Percentiles rank a stretch among this genome's conserved stretches.
phyloP scores from a whole-genome alignment of 192 early-diverging fungal genomes.

The Coemansia sp. region DNA sequence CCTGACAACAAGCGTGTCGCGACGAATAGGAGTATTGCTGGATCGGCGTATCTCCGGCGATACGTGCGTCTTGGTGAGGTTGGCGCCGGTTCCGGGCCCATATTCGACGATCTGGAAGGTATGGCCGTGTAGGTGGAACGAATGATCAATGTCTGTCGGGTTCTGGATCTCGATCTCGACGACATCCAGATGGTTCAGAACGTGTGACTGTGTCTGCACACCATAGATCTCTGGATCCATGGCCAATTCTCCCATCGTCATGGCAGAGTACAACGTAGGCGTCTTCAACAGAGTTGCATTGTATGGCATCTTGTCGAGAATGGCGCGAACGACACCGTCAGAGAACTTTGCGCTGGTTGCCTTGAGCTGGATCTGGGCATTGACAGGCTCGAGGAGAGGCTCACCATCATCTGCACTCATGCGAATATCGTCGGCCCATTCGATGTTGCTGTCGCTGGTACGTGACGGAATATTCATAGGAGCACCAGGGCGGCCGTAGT shows the following conservation, averaged over 20 bases:
- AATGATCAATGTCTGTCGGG: constrained; percentile 7
- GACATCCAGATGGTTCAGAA: constrained; percentile 61
- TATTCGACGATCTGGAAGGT: constrained; percentile 21
- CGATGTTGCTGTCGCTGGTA: not conserved
- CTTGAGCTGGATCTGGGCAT: constrained; percentile 12
- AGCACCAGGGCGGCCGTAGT: constrained; percentile 15
- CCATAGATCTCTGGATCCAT: constrained; percentile 60
- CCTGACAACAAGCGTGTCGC: constrained; percentile 71
- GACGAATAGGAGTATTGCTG: constrained; percentile 32
- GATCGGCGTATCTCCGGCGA: constrained; percentile 28
- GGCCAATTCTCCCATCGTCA: constrained; percentile 56
- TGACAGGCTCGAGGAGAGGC: constrained; percentile 21
- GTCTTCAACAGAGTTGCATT: constrained; percentile 48
- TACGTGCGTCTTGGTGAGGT: not conserved
- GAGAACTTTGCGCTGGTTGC: not conserved
- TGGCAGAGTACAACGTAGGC: constrained; percentile 63
- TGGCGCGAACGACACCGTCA: not conserved
- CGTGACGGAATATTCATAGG: not conserved
- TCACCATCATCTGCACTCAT: constrained; percentile 6
- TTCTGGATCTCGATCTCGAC: constrained; percentile 44
- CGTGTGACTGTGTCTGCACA: constrained; percentile 56
- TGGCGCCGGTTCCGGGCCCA: not conserved
- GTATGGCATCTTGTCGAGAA: constrained; percentile 62
- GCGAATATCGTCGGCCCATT: constrained; percentile 22
- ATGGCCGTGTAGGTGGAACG: constrained; percentile 17